phyloP scores from a whole-genome alignment of 495 filamentous ascomycete genomes.

The Neurospora cerealis region DNA sequence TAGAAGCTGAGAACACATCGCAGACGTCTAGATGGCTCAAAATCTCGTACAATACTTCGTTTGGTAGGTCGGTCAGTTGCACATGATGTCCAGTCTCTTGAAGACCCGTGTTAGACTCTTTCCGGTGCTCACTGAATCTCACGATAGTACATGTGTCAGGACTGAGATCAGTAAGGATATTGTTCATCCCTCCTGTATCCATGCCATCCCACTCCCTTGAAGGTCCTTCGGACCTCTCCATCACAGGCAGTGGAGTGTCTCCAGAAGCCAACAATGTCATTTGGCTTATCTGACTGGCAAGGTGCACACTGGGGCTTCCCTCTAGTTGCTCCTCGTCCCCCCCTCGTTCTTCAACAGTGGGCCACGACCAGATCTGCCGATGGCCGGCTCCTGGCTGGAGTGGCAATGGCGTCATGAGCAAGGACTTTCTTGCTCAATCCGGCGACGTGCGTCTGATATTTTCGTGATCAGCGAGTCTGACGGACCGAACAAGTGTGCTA shows the following conservation, averaged over 20 bases:
- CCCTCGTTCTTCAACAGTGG: not conserved
- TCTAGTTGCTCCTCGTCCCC: not conserved
- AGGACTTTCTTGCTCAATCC: not conserved
- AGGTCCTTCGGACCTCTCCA: not conserved
- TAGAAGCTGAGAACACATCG: constrained; percentile 44
- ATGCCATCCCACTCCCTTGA: not conserved
- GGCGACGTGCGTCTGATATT: constrained; percentile 6
- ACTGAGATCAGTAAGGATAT: not conserved
- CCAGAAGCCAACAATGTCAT: constrained; percentile 13
- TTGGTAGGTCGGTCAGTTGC: constrained; percentile 32
- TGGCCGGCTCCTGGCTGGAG: not conserved
- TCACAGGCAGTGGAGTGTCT: not conserved
- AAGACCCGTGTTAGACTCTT: not conserved
- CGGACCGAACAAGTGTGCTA: not conserved
- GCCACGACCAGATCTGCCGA: not conserved
- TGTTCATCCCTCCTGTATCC: not conserved
- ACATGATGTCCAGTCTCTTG: not conserved
- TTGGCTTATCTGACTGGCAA: constrained; percentile 14
- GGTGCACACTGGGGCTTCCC: constrained; percentile 9
- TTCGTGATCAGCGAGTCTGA: not conserved
- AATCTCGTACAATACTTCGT: constrained; percentile 46
- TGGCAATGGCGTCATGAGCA: constrained; percentile 10
- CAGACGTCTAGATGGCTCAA: constrained; percentile 46
- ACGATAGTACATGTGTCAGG: not conserved
- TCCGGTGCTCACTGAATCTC: not conserved